A percentile compares a stretch with the other conserved stretches of the same genome.
Evolutionary conservation across 306 rosid genomes (phyloP).

Genomic region (Citrullus amarus): DNA sequence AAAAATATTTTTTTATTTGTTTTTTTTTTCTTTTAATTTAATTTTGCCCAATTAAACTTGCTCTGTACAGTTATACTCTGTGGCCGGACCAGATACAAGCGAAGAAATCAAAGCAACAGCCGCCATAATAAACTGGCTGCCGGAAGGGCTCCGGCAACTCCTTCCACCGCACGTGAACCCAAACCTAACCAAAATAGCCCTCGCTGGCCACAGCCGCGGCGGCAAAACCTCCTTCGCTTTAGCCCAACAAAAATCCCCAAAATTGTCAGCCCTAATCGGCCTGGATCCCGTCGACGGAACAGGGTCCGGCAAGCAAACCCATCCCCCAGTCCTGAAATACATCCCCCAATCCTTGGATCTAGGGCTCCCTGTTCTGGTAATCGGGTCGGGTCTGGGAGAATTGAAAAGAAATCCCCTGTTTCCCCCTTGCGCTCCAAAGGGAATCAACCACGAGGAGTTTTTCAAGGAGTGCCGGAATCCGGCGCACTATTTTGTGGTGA

Average conservation of each 20-base stretch:
- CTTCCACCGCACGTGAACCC: conserved; percentile 47
- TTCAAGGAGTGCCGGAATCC: conserved; percentile 49
- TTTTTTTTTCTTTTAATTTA: too few relatives aligned
- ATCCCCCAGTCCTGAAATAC: conserved; percentile 69
- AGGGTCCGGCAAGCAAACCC: conserved; percentile 61
- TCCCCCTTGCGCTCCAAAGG: conserved; percentile 75
- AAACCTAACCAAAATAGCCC: conserved; percentile 40
- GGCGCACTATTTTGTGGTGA: conserved; percentile 50
- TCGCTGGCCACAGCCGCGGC: conserved; percentile 77
- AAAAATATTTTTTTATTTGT: too few relatives aligned
- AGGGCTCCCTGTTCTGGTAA: conserved; percentile 44
- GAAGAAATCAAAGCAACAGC: conserved; percentile 49
- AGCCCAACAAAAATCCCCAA: conserved; percentile 30
- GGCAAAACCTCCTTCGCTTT: conserved; percentile 79
- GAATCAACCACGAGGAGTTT: conserved; percentile 69
- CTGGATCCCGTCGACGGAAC: conserved; percentile 90
- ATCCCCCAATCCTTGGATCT: conserved; percentile 52
- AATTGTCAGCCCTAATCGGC: conserved; percentile 64
- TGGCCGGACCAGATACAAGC: conserved; percentile 55
- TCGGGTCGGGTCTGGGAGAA: conserved; percentile 69
- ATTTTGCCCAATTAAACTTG: background rate
- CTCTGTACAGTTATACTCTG: conserved; percentile 37
- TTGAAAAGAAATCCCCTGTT: conserved; percentile 39
- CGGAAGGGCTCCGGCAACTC: conserved; percentile 32
- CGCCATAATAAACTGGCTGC: conserved; percentile 56